Conservation (phyloP, 2,329 filamentous ascomycete species). For the Scortechinia acanthostroma region DNA sequence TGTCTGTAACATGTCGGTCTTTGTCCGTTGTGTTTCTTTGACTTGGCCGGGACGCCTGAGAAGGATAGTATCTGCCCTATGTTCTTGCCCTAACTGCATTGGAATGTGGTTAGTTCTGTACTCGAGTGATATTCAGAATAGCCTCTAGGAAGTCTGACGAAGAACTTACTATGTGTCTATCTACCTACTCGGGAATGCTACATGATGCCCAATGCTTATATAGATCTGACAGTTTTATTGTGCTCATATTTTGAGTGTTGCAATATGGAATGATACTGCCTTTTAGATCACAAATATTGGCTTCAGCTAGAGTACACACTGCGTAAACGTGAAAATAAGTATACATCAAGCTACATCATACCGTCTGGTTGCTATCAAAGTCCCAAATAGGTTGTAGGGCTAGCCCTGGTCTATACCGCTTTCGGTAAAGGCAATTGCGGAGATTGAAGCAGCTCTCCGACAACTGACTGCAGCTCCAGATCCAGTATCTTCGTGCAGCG, state of each 20-base stretch:
- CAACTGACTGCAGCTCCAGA: slow-evolving; percentile 9
- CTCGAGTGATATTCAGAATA: too few relatives aligned
- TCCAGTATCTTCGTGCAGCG: slow-evolving; percentile 1
- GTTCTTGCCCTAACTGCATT: neutral
- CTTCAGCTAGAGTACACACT: too few relatives aligned
- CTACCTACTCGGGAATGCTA: slow-evolving; percentile 16
- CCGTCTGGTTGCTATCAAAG: slow-evolving; percentile 3
- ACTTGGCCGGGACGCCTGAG: neutral
- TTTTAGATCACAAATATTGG: neutral
- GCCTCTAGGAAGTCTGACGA: too few relatives aligned
- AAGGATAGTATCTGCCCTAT: neutral
- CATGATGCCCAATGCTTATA: slow-evolving; percentile 14
- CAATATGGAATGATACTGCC: neutral
- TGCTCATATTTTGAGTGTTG: too few relatives aligned
- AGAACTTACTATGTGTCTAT: too few relatives aligned
- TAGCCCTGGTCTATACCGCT: slow-evolving; percentile 7
- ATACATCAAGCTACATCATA: neutral
- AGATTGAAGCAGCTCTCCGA: too few relatives aligned
- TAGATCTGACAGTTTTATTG: too few relatives aligned
- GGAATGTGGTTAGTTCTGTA: too few relatives aligned
- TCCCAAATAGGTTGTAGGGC: slow-evolving; percentile 6
- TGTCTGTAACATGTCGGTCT: too few relatives aligned
- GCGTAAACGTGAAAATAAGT: too few relatives aligned
- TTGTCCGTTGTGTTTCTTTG: too few relatives aligned
- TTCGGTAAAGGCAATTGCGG: too few relatives aligned